These are phyloP conservation scores for Gliomastix tumulicola DNA, from an alignment of 2,329 filamentous ascomycete genomes.

Conservation along the genomic window DNA sequence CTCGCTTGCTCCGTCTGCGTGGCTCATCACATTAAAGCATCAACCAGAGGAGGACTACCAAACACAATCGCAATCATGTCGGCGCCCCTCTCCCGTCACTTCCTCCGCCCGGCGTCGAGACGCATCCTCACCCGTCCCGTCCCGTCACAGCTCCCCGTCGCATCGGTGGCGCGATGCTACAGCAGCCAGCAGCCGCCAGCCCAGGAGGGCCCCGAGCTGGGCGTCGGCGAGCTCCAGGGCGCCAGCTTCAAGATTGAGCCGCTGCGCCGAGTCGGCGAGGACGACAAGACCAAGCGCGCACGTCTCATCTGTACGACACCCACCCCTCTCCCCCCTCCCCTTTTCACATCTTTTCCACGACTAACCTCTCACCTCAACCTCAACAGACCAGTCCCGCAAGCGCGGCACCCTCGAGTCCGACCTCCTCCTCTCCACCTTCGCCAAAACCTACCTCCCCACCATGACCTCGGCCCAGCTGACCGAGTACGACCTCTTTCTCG, in stretches of 20 bases:
- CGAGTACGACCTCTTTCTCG: constrained; percentile 87
- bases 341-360: not conserved
- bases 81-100: constrained; percentile 1
- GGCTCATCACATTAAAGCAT: too few relatives aligned
- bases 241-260: constrained; percentile 85
- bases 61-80: not conserved
- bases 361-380: not conserved
- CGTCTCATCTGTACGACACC: constrained; percentile 61
- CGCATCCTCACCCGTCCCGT: constrained; percentile 1
- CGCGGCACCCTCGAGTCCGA: constrained; percentile 93
- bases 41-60: too few relatives aligned
- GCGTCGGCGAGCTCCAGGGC: constrained; percentile 81
- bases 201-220: constrained; percentile 47
- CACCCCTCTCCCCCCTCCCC: constrained; percentile 4
- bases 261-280: constrained; percentile 77
- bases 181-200: constrained; percentile 14
- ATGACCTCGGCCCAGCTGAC: constrained; percentile 70
- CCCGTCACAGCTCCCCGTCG: not conserved
- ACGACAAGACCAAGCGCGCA: constrained; percentile 78
- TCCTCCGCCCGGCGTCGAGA: constrained; percentile 6
- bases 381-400: constrained; percentile 87
- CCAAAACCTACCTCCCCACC: constrained; percentile 64
- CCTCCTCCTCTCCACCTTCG: constrained; percentile 93
- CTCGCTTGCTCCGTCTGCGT: too few relatives aligned
- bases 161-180: constrained; percentile 1